Evolutionary conservation across 306 rosid species (phyloP), one percentile per base, ranked within the genome.

Genomic region (Sicyos baderoa): DNA sequence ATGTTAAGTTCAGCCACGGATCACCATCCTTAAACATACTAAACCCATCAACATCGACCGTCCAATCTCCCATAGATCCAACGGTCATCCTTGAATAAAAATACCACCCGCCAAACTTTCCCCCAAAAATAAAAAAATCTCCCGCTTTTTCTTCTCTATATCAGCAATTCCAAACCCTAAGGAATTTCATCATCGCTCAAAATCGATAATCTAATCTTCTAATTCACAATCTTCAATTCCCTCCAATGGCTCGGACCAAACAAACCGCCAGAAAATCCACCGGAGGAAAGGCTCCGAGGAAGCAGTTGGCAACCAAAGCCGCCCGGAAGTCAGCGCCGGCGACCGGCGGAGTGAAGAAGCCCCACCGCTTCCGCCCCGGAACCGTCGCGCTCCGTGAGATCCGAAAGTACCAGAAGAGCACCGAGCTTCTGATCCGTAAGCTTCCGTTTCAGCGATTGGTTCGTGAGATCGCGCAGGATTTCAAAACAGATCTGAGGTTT

Each of bases 241-340:
- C 15, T 2, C 0, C 12, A 67, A 67, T 67, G 72, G 72, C 72
- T 48, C 72, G 72, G 22, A 67, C 72, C 22, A 67, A 67, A 57
- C 72, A 67, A 45, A 67, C 72, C 3, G 72, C 72, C 72, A 67
- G 72, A 27, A 67, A 67, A 32, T 67, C 72, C 10, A 67, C 72
- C 72, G 72, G 72, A 47, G 72, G 72, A 5, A 67, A 67, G 22
- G 72, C 72, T 3, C 72, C 72, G 2, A 48, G 72, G 4, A 67
- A 67, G 56, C 72, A 67, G 16, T n/a, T 67, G 56, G 72, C 72
- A 14, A 67, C 72, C 13, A 67, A 67, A 7, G 72, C 72, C 27
- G 72, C 72, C 27, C 11, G 72, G 56, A 67, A 67, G 42, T 67
- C 72, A 7, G 72, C 72, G 3, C 72, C 72, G 8, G 72, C 72